Percentiles rank a stretch among this genome's conserved stretches.
These are phyloP conservation scores for Russula abietina DNA, from an alignment of 768 basidiomycete species.

Conservation along the genomic window DNA sequence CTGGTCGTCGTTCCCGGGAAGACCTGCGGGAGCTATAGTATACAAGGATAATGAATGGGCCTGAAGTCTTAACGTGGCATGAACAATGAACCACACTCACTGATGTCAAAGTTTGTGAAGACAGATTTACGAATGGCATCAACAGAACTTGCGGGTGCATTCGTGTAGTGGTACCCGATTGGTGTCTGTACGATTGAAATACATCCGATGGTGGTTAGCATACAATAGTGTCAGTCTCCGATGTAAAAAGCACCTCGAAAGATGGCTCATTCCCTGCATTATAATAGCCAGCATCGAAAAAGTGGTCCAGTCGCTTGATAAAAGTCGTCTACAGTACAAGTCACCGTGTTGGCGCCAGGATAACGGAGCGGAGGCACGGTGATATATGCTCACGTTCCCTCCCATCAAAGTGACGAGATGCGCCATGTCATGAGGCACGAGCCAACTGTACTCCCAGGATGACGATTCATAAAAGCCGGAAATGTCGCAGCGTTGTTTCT, in stretches of 20 bases:
- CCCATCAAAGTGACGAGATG: conserved; percentile 62
- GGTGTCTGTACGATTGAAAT: conserved; percentile 52
- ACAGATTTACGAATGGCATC: conserved; percentile 58
- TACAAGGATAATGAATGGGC: neutral
- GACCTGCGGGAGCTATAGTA: conserved; percentile 51
- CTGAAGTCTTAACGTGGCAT: too few relatives aligned
- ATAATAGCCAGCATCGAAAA: conserved; percentile 59
- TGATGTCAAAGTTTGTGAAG: conserved; percentile 61
- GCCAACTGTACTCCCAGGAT: conserved; percentile 70
- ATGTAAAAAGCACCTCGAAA: conserved; percentile 45
- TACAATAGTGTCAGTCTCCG: neutral
- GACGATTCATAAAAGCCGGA: conserved; percentile 63
- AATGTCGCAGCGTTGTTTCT: conserved; percentile 37
- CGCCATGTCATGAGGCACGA: conserved; percentile 63
- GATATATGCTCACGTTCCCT: conserved; percentile 45
- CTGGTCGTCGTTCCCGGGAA: conserved; percentile 69
- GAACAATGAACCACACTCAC: conserved; percentile 36
- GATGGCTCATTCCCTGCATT: conserved; percentile 63
- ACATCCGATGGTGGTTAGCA: neutral
- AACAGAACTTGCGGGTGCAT: conserved; percentile 55
- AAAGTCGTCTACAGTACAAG: conserved; percentile 37
- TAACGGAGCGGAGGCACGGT: too few relatives aligned
- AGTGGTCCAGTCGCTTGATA: conserved; percentile 58
- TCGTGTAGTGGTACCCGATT: conserved; percentile 64
- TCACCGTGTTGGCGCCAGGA: neutral